These are phyloP conservation scores for Celoporthe dispersa DNA, from an alignment of 2,329 filamentous ascomycete species.

Conservation along the genomic window DNA sequence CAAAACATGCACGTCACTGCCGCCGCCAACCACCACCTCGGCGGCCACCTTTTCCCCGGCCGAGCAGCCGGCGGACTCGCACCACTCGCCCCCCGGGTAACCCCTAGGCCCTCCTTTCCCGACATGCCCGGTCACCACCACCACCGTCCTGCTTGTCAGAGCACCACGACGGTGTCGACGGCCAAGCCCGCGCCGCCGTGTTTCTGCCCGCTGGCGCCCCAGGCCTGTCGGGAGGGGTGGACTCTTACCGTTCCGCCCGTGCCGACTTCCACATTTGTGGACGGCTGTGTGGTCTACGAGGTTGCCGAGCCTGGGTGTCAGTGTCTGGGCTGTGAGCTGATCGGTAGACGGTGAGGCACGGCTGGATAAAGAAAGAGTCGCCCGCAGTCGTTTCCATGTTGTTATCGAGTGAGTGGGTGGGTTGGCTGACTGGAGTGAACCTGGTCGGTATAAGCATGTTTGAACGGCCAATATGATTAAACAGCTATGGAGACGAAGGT, in stretches of 20 bases:
- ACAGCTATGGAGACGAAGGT: background rate
- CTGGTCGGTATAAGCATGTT: no score
- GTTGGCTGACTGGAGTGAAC: no score
- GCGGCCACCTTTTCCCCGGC: background rate
- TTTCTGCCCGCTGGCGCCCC: background rate
- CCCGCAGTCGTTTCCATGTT: no score
- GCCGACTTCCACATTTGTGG: background rate
- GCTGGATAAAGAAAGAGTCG: no score
- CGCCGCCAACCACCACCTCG: background rate
- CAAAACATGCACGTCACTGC: background rate
- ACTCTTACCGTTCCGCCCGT: background rate
- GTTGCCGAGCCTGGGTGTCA: slow-evolving; percentile 4
- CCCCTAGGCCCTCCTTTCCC: background rate
- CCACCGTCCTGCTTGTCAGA: background rate
- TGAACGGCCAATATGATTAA: no score
- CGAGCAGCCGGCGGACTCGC: background rate
- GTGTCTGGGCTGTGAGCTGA: background rate
- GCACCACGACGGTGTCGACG: slow-evolving; percentile 5
- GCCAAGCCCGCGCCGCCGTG: background rate
- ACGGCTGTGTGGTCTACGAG: background rate
- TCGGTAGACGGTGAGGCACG: background rate
- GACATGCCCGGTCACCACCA: background rate
- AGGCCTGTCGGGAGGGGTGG: background rate
- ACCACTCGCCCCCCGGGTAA: background rate
- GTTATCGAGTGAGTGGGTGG: no score